Conservation (phyloP, 306 rosid genomes). For the Vachellia collinsii region DNA sequence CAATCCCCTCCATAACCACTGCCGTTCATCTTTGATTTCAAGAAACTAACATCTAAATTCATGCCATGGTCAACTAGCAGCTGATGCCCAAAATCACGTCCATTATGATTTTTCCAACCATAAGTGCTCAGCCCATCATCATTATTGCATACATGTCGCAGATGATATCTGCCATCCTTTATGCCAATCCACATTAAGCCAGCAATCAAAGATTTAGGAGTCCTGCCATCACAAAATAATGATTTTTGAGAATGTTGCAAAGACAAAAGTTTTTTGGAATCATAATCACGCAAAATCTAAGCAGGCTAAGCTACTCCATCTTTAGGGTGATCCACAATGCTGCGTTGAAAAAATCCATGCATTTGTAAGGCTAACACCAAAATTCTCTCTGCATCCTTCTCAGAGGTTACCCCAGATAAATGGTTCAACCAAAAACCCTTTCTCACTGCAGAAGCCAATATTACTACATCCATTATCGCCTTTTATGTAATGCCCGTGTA, state of each 20-base stretch:
- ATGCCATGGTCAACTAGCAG: conserved; percentile 72
- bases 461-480: not conserved
- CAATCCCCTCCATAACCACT: conserved; percentile 98
- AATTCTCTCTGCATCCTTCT: conserved; percentile 21
- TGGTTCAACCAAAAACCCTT: not conserved
- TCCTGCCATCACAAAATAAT: conserved; percentile 53
- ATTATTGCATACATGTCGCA: conserved; percentile 67
- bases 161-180: conserved; percentile 62
- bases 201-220: conserved; percentile 85
- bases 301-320: conserved; percentile 9
- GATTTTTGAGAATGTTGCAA: conserved; percentile 25
- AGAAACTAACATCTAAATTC: conserved; percentile 72
- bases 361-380: conserved; percentile 26
- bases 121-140: conserved; percentile 80
- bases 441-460: not conserved
- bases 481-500: not conserved
- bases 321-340: not conserved
- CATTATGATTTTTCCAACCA: conserved; percentile 89
- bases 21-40: conserved; percentile 75
- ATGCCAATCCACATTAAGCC: conserved; percentile 96
- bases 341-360: conserved; percentile 1
- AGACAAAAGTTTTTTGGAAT: not conserved
- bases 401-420: conserved; percentile 26
- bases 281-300: conserved; percentile 19
- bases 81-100: conserved; percentile 87